Base-by-base conservation (phyloP, 352 stramenopile genomes). In the Thraustochytrium striatum region DNA sequence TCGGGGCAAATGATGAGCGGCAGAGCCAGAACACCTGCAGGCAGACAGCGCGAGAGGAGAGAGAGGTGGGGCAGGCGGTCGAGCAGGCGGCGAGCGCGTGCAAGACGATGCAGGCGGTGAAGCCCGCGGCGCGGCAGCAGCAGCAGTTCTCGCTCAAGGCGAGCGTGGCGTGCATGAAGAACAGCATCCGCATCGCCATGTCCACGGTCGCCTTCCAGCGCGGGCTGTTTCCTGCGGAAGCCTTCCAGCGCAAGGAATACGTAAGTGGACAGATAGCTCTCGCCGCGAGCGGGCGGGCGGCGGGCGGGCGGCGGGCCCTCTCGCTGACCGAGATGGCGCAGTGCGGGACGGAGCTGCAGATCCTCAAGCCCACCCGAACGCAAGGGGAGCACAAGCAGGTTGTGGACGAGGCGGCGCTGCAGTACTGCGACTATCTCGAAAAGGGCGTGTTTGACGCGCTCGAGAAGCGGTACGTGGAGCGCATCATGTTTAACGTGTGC, bases 341-440 rank as follows among this genome's bases (percentile, higher is more conserved):
- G 65, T 75, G 65, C 30, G 65, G 65, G 0, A 75, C 50, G 2
- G 65, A 75, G 13, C 68, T 61, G 65, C 43, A 62, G 32, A 75
- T 75, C 36, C 30, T 75, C 0, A 75, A 25, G n/a, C 65, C 65
- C 3, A 38, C 35, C 11, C 13, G 21, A 11, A 52, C 50, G n/a
- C n/a, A n/a, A n/a, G n/a, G n/a, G n/a, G 25, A 55, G 47, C 16
- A 55, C 16, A 25, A 55, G 16, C 16, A 21, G 16, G 47, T 55
- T 16, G 47, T 55, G 25, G 52, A 44, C 35, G 52, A 30, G 11
- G 65, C 30, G 5, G 65, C 65, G 21, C 39, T 16, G 11, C 21
- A 30, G 41, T 75, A 55, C 52, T 38, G 43, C n/a, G 65, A 75
- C 65, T 75, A 75, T 25, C 65, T 75, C n/a, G 65, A 75, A n/a